Conservation (phyloP, 75 land plant species). For the Pinus tabuliformis region DNA sequence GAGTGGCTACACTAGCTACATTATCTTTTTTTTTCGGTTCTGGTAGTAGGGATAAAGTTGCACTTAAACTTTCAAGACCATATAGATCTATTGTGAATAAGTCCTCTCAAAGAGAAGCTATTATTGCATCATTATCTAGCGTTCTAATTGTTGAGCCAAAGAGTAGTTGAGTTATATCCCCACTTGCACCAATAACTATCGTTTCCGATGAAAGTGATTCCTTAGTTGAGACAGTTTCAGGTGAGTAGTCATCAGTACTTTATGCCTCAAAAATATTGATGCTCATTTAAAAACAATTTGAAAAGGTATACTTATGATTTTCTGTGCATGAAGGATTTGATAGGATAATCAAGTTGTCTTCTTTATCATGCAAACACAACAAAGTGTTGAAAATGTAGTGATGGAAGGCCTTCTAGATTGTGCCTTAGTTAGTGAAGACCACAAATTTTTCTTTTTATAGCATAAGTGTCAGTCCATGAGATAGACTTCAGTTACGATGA, state of each 20-base stretch:
- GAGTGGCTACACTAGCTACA: constrained; percentile 81
- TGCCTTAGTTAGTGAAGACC: too few relatives aligned
- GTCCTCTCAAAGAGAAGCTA: constrained; percentile 74
- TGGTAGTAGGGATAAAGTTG: constrained; percentile 24
- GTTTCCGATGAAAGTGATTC: background rate
- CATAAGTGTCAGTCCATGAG: too few relatives aligned
- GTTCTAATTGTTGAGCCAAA: constrained; percentile 58
- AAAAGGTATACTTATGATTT: too few relatives aligned
- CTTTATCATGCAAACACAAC: background rate
- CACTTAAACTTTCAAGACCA: constrained; percentile 29
- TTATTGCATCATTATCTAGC: constrained; percentile 66
- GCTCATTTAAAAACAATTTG: too few relatives aligned
- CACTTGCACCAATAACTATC: background rate
- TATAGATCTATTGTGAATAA: constrained; percentile 11
- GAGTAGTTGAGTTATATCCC: constrained; percentile 11
- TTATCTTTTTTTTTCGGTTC: constrained; percentile 63
- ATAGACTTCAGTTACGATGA: too few relatives aligned
- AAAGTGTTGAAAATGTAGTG: background rate
- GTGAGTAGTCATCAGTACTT: background rate
- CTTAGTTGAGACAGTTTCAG: background rate
- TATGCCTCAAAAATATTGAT: too few relatives aligned
- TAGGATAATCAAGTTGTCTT: background rate
- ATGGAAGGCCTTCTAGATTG: too few relatives aligned
- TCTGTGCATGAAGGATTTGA: background rate
- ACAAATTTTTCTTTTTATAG: too few relatives aligned